Evolutionary conservation across 352 stramenopile species (phyloP), one percentile per base, ranked within the genome.

Genomic region (Globisporangium irregulare): DNA sequence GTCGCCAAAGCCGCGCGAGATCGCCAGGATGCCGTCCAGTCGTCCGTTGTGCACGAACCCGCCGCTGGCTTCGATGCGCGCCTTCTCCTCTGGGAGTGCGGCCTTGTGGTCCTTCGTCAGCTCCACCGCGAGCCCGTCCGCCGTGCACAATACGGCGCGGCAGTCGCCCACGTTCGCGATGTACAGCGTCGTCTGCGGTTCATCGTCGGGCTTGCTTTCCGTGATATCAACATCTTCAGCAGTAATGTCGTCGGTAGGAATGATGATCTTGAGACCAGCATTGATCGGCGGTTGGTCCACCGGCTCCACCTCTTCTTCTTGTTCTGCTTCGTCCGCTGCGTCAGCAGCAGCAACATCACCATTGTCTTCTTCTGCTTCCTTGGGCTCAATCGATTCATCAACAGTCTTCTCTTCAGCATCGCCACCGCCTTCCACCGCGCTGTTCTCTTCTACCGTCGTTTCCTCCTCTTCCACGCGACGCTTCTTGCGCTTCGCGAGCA

Each of bases 91-190:
- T 0, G 88, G 78, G 51, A 92, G 62, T 36, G 79, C 90, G 0
- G 91, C 87, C 73, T 97, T 97, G 80, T 97, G 91, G 65, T 97
- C 91, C 41, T 82, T 85, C 8, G 86, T 97, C 58, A 97, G 71
- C 53, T 95, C 86, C 8, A 95, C 61, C 3, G 91, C 91, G 20
- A 81, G 10, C 4, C 89, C 91, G 10, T 89, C 72, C n/a, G 69
- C 76, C 20, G 86, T 90, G 59, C 84, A 93, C 34, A 98, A 67
- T 56, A 98, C 92, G 12, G 89, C 89, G 46, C 92, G 92, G 62
- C 90, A 98, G 62, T 98, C 92, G 25, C 92, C 92, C 14, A 97
- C 81, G 60, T 98, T 94, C 1, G 87, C 91, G 20, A 97, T 75
- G 66, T 94, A 92, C 62, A 98, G 57, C 32, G 79, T 73, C 2